phyloP scores from a whole-genome alignment of 306 rosid species.

The Prunus persica region DNA sequence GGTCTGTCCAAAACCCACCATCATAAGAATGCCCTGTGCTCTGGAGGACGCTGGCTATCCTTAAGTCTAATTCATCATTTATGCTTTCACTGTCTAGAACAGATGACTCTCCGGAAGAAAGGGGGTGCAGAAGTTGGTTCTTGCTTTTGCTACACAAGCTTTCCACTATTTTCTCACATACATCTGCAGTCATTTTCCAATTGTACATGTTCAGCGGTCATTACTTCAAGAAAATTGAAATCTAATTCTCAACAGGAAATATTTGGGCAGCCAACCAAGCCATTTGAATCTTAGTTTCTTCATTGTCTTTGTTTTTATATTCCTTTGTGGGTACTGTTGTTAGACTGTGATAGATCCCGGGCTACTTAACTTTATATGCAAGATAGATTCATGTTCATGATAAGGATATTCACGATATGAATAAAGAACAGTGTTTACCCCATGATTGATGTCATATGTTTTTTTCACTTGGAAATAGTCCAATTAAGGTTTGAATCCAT shows the following conservation, averaged over 20 bases:
- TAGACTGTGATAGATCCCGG: neutral
- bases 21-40: conserved; percentile 88
- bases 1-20: conserved; percentile 90
- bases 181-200: conserved; percentile 51
- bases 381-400: neutral
- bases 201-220: conserved; percentile 13
- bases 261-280: neutral
- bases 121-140: conserved; percentile 55
- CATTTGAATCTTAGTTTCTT: neutral
- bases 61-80: conserved; percentile 73
- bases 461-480: neutral
- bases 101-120: conserved; percentile 61
- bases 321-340: neutral
- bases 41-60: conserved; percentile 92
- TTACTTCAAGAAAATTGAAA: neutral
- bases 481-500: neutral
- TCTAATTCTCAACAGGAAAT: neutral
- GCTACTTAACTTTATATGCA: neutral
- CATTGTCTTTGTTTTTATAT: neutral
- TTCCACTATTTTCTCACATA: conserved; percentile 88
- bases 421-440: neutral
- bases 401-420: neutral
- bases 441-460: neutral
- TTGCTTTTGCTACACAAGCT: conserved; percentile 80
- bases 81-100: conserved; percentile 60